These are phyloP conservation scores for Tylopilus sp. DNA, from an alignment of 1,284 basidiomycete genomes.

Conservation along the genomic window DNA sequence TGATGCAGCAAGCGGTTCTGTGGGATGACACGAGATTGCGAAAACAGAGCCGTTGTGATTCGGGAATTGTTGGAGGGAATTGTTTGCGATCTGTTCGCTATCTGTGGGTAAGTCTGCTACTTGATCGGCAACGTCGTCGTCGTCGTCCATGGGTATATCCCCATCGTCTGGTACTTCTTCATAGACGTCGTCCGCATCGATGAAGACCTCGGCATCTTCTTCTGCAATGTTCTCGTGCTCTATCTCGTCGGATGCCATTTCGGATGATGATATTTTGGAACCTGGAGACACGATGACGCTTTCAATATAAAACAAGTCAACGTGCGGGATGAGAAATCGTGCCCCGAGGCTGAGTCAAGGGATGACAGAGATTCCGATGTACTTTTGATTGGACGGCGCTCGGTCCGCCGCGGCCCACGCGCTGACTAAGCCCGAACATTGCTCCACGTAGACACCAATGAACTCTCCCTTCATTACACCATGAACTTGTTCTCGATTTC, in stretches of 20 bases:
- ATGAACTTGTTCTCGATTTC: constrained; percentile 76
- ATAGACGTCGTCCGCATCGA: constrained; percentile 71
- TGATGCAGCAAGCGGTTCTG: constrained; percentile 86
- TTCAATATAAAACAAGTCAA: background rate
- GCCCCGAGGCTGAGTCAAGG: constrained; percentile 29
- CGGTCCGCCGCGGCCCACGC: background rate
- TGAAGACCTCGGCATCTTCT: constrained; percentile 62
- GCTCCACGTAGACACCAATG: constrained; percentile 40
- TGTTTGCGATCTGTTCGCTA: constrained; percentile 57
- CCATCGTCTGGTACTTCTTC: constrained; percentile 76
- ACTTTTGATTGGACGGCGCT: no score
- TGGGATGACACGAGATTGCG: constrained; percentile 87
- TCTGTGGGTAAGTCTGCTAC: constrained; percentile 52
- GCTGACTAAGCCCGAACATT: constrained; percentile 39
- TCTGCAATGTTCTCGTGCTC: constrained; percentile 48
- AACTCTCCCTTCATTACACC: constrained; percentile 42
- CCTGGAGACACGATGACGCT: no score
- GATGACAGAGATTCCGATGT: background rate
- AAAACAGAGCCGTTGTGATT: constrained; percentile 86
- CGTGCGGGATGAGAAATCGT: constrained; percentile 39
- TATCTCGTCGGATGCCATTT: constrained; percentile 30
- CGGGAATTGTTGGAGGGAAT: constrained; percentile 75
- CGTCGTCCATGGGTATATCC: constrained; percentile 81
- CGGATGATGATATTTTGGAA: background rate
- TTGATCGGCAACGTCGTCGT: constrained; percentile 61